These are phyloP conservation scores for Cryptosporidium ryanae DNA, from an alignment of 169 alveolate genomes.

Conservation along the genomic window DNA sequence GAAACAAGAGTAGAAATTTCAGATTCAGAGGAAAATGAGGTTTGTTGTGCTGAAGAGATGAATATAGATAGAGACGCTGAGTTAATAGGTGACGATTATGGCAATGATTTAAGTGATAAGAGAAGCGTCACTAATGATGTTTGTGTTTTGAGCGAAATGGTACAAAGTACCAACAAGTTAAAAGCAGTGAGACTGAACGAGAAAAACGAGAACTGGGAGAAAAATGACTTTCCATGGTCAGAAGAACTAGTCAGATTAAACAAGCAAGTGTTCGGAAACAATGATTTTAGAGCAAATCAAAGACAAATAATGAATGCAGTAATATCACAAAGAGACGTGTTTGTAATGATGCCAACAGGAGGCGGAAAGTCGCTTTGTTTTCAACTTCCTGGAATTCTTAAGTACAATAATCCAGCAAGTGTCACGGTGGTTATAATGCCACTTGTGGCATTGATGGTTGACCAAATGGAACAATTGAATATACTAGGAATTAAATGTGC, in stretches of 20 bases:
- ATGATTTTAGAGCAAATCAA: constrained; percentile 89
- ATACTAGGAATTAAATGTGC: constrained; percentile 80
- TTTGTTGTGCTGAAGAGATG: not conserved
- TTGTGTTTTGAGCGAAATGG: not conserved
- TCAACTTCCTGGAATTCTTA: constrained; percentile 92
- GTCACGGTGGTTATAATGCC: constrained; percentile 94
- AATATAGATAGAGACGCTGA: too few species aligned
- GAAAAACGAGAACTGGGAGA: constrained; percentile 57
- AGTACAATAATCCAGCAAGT: constrained; percentile 80
- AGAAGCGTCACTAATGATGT: not conserved
- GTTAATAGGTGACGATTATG: too few species aligned
- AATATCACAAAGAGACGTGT: constrained; percentile 89
- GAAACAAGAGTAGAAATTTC: not conserved
- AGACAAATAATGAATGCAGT: constrained; percentile 93
- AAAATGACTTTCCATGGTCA: constrained; percentile 80
- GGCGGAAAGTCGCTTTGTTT: constrained; percentile 95
- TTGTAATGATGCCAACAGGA: constrained; percentile 99
- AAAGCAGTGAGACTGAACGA: not conserved
- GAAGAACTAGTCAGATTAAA: constrained; percentile 76
- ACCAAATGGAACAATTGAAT: constrained; percentile 89
- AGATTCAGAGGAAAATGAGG: not conserved
- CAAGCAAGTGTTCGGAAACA: constrained; percentile 80
- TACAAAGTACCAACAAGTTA: not conserved
- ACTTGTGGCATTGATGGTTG: constrained; percentile 91
- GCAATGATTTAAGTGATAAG: too few species aligned